Percentiles rank a stretch among this genome's conserved stretches.
phyloP scores from a whole-genome alignment of 1,139 yeast species.

The Suhomyces wounanorum region DNA sequence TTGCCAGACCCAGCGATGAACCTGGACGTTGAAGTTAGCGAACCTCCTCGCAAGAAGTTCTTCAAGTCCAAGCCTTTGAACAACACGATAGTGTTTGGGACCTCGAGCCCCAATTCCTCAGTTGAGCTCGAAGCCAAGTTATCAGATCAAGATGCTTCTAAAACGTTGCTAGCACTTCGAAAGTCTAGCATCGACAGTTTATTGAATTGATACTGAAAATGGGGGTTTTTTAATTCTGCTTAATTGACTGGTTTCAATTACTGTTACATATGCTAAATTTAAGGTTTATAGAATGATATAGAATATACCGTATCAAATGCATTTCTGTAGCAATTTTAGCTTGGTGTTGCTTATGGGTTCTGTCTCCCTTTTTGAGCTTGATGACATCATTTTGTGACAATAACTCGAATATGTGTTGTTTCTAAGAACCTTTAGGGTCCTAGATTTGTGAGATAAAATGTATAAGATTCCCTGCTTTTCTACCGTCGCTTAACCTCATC shows the following conservation, averaged over 20 bases:
- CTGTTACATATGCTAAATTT: slow-evolving; percentile 3
- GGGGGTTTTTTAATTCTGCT: slow-evolving; percentile 5
- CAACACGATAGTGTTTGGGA: slow-evolving; percentile 18
- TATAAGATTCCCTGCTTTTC: too few relatives aligned
- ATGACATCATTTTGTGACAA: neutral
- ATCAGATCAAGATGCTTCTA: slow-evolving; percentile 41
- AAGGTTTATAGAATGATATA: neutral
- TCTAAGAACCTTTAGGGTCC: neutral
- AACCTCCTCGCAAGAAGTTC: slow-evolving; percentile 30
- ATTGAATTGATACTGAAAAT: slow-evolving; percentile 29
- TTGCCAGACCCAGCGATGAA: slow-evolving; percentile 47
- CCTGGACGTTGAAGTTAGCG: slow-evolving; percentile 12
- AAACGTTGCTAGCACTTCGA: slow-evolving; percentile 44
- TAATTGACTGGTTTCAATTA: slow-evolving; percentile 7
- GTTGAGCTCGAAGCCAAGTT: slow-evolving; percentile 18
- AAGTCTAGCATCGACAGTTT: slow-evolving; percentile 47
- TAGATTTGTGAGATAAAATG: too few relatives aligned
- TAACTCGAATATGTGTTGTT: neutral
- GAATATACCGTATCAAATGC: neutral
- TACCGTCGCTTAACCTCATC: too few relatives aligned
- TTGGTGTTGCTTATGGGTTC: neutral
- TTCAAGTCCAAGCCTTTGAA: slow-evolving; percentile 31
- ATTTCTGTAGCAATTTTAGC: neutral
- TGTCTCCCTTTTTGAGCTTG: neutral
- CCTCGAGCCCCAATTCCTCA: slow-evolving; percentile 10